A percentile compares a stretch with the other conserved stretches of the same genome.
Conservation (phyloP, 139 green algal genomes). For the Raphidocelis subcapitata region DNA sequence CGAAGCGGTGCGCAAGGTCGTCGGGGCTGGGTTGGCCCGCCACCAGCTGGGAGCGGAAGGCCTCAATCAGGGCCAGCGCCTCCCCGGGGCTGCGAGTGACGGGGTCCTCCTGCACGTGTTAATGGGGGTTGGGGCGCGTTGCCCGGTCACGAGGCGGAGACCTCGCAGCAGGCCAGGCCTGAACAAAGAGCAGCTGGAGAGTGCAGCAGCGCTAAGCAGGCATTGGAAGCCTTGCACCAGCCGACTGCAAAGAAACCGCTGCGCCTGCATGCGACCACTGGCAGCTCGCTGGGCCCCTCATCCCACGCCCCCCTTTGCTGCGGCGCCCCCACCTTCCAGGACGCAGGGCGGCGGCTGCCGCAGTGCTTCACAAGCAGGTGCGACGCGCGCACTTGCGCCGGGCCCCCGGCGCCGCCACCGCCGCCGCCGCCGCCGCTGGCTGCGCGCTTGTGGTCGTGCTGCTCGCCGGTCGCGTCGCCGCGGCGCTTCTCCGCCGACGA, state of each 20-base stretch:
- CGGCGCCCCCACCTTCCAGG: slow-evolving; percentile 26
- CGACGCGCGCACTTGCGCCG: slow-evolving; percentile 50
- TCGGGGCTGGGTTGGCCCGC: slow-evolving; percentile 9
- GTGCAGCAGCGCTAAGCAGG: too few relatives aligned
- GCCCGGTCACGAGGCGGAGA: background rate
- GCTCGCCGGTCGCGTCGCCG: background rate
- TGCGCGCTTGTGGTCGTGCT: slow-evolving; percentile 3
- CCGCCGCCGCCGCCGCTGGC: too few relatives aligned
- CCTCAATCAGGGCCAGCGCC: slow-evolving; percentile 76
- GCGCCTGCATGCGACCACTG: too few relatives aligned
- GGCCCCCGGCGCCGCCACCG: too few relatives aligned
- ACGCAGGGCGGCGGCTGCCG: slow-evolving; percentile 61
- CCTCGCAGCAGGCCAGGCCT: too few relatives aligned
- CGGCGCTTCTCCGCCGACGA: background rate
- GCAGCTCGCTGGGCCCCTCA: too few relatives aligned
- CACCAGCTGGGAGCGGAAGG: slow-evolving; percentile 56
- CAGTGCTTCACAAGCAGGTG: slow-evolving; percentile 91
- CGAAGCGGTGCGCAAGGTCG: slow-evolving; percentile 56
- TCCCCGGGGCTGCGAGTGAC: slow-evolving; percentile 78
- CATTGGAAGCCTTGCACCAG: too few relatives aligned
- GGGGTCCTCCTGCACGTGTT: slow-evolving; percentile 44
- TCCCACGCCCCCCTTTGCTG: too few relatives aligned
- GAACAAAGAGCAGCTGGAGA: too few relatives aligned
- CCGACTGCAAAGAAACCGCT: too few relatives aligned
- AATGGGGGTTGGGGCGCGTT: too few relatives aligned